Evolutionary conservation across 208 protist species (phyloP), one percentile per base, ranked within the genome.

Genomic region (Wallacemonas rigidus): DNA sequence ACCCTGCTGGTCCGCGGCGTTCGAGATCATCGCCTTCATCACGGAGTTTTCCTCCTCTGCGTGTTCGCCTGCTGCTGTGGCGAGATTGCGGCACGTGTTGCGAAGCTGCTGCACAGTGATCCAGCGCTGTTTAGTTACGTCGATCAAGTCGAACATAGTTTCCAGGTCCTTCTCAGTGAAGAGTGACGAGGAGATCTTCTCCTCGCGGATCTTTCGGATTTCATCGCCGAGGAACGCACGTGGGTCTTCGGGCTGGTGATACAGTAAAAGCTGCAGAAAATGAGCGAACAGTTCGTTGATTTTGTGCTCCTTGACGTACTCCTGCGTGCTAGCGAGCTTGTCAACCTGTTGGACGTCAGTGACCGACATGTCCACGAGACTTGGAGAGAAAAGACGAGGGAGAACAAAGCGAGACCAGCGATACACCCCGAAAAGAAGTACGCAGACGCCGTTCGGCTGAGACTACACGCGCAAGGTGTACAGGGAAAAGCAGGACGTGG

Each of bases 111-210:
- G 67, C 17, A 91, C 80, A 2, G 93, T 94, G 56, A 97, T 88
- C 79, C 80, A 90, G 12, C 82, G 79, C 82, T 97, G 93, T 61
- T 83, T 80, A 1, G 93, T 96, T 15, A 96, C 88, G 75, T 97
- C 93, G 60, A 96, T 95, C 54, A 96, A 81, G 60, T 96, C 83
- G 63, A 96, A 97, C 90, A 97, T 97, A 12, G 91, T 97, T 69
- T 94, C 90, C 41, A 97, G 75, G 67, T 97, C 93, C 55, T 91
- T 72, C 26, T 97, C 91, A 9, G 67, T 86, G 72, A 97, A 95
- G 39, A 97, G 84, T 7, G 85, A 87, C 3, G 89, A 89, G 26
- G 86, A 79, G 11, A 71, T 74, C 38, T 87, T 88, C 35, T 88
- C 67, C 35, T 90, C 74, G 35, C 86, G 79, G 50, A 97, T 88